Base-by-base conservation (phyloP, 2,329 filamentous ascomycete species). In the Raffaelea albimanens region DNA sequence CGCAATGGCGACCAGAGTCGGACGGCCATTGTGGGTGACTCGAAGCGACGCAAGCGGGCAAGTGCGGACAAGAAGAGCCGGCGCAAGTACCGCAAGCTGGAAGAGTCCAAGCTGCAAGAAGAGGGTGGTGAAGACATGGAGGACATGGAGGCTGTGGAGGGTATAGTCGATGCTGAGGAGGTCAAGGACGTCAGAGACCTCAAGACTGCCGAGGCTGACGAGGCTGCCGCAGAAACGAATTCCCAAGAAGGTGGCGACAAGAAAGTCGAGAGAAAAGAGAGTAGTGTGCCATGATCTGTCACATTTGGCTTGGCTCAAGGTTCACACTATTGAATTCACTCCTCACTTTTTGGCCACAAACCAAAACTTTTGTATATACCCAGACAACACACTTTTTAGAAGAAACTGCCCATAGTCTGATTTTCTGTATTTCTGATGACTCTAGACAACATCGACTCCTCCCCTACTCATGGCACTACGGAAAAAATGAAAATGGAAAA, bases 51-150 rank as follows among this genome's bases (percentile, higher is more conserved):
- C 68, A 85, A 78, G 66, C 82, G 85, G 58, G 85, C 81, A 25
- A 93, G 88, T 61, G 78, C 78, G 20, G 75, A 71, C 5, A 94
- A 96, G 68, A 96, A 96, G 75, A 81, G 78, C 47, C 77, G 82
- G 58, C 75, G 87, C 57, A 95, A 95, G 65, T 91, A 91, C 59
- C 73, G 73, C 51, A 73, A 73, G 58, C 63, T 87, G 40, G 33
- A 53, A 5, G 45, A 47, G 11, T 54, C 52, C 2, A 52, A 55
- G 11, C 50, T 41, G n/a, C 40, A 49, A 5, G 54, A 52, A 5
- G 47, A 39, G 7, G 44, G 18, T 42, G 44, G 40, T 43, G 42
- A 43, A 34, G 50, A 10, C 1, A 50, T 39, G 8, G 51, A 50
- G 8, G 42, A 42, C 3, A 48, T 33, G n/a, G 52, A 42, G 13